phyloP scores from a whole-genome alignment of 106 monocot genomes.

The Acorus calamus region DNA sequence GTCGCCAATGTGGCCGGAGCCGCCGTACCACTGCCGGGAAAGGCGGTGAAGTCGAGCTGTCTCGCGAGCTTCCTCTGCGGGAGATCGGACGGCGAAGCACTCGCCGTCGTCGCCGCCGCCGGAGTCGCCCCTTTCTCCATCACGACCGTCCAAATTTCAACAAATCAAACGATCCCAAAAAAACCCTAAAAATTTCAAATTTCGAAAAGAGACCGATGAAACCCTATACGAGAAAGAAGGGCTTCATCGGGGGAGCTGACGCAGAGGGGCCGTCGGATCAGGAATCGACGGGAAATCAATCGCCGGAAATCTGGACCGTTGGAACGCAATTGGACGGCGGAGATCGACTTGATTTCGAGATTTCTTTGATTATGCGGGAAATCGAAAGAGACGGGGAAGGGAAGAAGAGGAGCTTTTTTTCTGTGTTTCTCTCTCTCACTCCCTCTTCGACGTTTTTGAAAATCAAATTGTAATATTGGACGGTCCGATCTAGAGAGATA shows the following conservation, averaged over 20 bases:
- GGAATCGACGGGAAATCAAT: neutral
- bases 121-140: constrained; percentile 35
- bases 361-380: neutral
- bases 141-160: constrained; percentile 1
- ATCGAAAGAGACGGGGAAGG: neutral
- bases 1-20: too few species aligned
- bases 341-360: neutral
- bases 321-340: neutral
- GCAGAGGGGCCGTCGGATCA: neutral
- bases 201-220: neutral
- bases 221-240: neutral
- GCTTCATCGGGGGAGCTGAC: neutral
- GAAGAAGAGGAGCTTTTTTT: neutral
- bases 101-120: neutral
- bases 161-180: neutral
- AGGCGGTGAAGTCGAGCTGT: constrained; percentile 55
- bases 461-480: constrained; percentile 46
- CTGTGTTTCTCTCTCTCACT: constrained; percentile 12
- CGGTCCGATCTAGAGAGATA: constrained; percentile 1
- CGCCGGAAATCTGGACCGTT: neutral
- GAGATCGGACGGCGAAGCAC: constrained; percentile 27
- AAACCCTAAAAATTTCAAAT: constrained; percentile 1
- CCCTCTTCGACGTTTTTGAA: constrained; percentile 27
- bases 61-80: constrained; percentile 46
- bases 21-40: neutral